Conservation (phyloP, 2,329 filamentous ascomycete species). For the Aphanocladium album region DNA sequence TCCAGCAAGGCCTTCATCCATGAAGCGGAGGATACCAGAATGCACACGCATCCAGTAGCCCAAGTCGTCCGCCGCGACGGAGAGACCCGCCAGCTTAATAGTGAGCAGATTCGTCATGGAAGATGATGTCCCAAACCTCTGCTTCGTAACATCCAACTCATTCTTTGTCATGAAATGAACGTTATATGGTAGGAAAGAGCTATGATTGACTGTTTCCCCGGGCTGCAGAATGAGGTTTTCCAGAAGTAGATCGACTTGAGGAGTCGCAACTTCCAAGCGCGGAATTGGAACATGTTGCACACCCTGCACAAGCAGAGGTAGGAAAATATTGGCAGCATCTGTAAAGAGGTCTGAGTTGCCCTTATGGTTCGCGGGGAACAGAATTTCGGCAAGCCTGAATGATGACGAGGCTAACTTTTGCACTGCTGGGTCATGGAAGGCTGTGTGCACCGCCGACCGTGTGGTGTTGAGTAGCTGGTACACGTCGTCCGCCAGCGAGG, state of each 20-base stretch:
- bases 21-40: constrained; percentile 66
- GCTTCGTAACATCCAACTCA: constrained; percentile 79
- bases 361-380: constrained; percentile 57
- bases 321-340: constrained; percentile 59
- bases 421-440: constrained; percentile 67
- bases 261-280: constrained; percentile 79
- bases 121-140: constrained; percentile 56
- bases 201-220: constrained; percentile 74
- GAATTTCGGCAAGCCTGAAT: constrained; percentile 60
- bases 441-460: constrained; percentile 61
- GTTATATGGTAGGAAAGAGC: constrained; percentile 83
- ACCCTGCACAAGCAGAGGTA: constrained; percentile 69
- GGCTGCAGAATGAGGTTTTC: constrained; percentile 91
- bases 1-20: constrained; percentile 78
- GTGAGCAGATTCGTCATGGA: constrained; percentile 65
- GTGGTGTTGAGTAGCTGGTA: constrained; percentile 66
- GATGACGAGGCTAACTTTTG: constrained; percentile 63
- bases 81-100: constrained; percentile 76
- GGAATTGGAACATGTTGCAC: constrained; percentile 89
- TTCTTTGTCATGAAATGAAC: constrained; percentile 80
- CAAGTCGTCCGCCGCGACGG: constrained; percentile 77
- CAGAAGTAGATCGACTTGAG: constrained; percentile 76
- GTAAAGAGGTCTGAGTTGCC: constrained; percentile 6
- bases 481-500: constrained; percentile 66
- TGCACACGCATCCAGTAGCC: constrained; percentile 86